Percentiles rank a stretch among this genome's conserved stretches.
Evolutionary conservation across 139 green algal species (phyloP).

Genomic region (Mychonastes homosphaera): DNA sequence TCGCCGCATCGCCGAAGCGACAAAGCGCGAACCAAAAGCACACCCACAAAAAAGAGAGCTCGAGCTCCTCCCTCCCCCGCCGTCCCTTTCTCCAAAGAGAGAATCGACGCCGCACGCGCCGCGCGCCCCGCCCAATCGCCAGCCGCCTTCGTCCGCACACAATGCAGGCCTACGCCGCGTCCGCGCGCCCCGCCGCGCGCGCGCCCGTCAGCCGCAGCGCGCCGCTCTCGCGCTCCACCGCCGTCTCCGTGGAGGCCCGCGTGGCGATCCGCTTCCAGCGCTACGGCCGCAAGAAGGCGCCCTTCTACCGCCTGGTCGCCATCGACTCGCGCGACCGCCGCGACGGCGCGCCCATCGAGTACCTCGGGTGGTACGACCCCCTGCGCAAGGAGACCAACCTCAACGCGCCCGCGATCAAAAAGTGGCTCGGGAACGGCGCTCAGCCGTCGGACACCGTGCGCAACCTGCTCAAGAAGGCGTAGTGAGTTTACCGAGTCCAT

Average conservation of each 20-base stretch:
- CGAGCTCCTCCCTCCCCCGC: too few relatives aligned
- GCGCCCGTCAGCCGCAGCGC: slow-evolving; percentile 5
- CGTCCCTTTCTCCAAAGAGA: too few relatives aligned
- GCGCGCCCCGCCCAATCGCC: too few relatives aligned
- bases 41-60: too few relatives aligned
- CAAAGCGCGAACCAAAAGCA: too few relatives aligned
- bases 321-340: slow-evolving; percentile 73
- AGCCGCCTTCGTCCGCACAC: too few relatives aligned
- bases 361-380: slow-evolving; percentile 74
- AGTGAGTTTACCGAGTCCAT: too few relatives aligned
- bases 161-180: too few relatives aligned
- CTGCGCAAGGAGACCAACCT: slow-evolving; percentile 83
- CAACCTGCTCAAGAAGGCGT: slow-evolving; percentile 71
- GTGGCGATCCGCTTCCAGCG: slow-evolving; percentile 81
- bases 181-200: background rate
- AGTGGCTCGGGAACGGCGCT: slow-evolving; percentile 78
- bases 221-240: slow-evolving; percentile 11
- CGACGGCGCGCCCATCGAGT: slow-evolving; percentile 76
- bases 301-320: slow-evolving; percentile 85
- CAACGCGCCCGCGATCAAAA: slow-evolving; percentile 89
- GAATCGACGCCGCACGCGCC: too few relatives aligned
- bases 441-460: slow-evolving; percentile 77
- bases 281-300: slow-evolving; percentile 73
- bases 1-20: too few relatives aligned
- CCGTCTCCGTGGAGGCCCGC: slow-evolving; percentile 54